Evolutionary conservation across 257 asterid genomes (phyloP), one percentile per base, ranked within the genome.

Genomic region (Penstemon davidsonii): DNA sequence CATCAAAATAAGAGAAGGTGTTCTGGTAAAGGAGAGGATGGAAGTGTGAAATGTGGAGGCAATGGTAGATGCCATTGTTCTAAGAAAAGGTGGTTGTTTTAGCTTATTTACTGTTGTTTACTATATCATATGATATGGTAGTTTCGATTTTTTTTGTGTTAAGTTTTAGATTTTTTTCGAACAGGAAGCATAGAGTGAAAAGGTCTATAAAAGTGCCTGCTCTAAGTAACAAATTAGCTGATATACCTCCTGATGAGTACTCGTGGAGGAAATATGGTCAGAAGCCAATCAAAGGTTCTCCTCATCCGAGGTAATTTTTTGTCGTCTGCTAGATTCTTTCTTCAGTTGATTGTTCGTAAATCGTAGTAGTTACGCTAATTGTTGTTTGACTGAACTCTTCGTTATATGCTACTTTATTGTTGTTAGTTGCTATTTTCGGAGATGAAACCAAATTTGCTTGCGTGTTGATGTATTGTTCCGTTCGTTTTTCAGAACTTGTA

Each of bases 31-130:
- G 96, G 95, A 38, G 96, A 86, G 43, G 96, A 90, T 65, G 98
- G 96, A 42, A 92, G 88, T 73, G 90, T 78, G 61, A 92, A 92
- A 85, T 92, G 98, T 81, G 92, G 96, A 62, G 87, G 92, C 53
- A 84, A 86, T 44, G 87, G 92, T 5, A 76, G 88, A 74, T 92
- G 98, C 73, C 98, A 88, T 71, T 92, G 98, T 76, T 86, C 96
- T 5, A 92, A 89, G 85, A 92, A 92, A 81, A 89, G 98, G 98
- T 87, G 43, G 54, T 61, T 75, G 25, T 67, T 62, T 58, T 66
- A 7, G 43, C 75, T 49, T 68, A 25, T 36, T 50, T 60, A 8
- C 64, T 58, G 61, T 33, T 12, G 19, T 0, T 0, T 64, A 52
- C 15, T 63, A 49, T 6, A 63, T 58, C 6, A 4, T 49, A 39